Evolutionary conservation across 1,284 basidiomycete genomes (phyloP).

Genomic region (Moesziomyces sp.): DNA sequence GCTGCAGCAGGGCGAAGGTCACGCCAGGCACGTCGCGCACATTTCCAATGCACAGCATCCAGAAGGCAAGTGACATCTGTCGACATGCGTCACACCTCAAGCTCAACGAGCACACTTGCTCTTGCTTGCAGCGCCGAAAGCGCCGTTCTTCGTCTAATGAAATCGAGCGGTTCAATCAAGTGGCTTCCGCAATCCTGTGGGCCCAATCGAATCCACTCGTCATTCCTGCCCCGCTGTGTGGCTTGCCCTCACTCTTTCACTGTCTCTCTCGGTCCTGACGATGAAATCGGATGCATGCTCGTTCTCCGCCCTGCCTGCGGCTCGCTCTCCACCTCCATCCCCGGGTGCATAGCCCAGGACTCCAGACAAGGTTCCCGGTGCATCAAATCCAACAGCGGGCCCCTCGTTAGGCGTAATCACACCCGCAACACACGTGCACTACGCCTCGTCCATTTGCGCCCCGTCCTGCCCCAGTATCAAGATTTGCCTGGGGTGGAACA

Average conservation of each 20-base stretch:
- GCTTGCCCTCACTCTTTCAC: too few relatives aligned
- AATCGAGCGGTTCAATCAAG: background rate
- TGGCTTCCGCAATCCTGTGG: background rate
- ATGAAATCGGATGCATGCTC: background rate
- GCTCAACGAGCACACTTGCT: too few relatives aligned
- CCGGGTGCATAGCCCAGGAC: too few relatives aligned
- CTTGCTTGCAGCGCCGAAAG: too few relatives aligned
- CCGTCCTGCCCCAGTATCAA: too few relatives aligned
- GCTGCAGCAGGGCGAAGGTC: too few relatives aligned
- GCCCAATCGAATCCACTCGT: background rate
- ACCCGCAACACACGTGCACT: background rate
- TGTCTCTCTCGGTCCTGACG: background rate
- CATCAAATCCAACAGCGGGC: background rate
- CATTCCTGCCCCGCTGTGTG: background rate
- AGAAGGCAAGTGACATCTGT: slow-evolving; percentile 4
- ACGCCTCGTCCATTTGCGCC: background rate
- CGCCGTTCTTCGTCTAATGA: background rate
- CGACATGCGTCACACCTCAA: slow-evolving; percentile 21
- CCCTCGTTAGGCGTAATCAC: background rate
- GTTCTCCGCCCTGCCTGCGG: background rate
- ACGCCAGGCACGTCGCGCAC: too few relatives aligned
- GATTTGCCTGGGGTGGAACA: too few relatives aligned
- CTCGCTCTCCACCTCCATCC: background rate
- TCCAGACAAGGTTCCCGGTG: background rate
- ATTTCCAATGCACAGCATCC: background rate